Base-by-base conservation (phyloP, 176 grass and related monocot species). In the Cenchrus fungigraminus region DNA sequence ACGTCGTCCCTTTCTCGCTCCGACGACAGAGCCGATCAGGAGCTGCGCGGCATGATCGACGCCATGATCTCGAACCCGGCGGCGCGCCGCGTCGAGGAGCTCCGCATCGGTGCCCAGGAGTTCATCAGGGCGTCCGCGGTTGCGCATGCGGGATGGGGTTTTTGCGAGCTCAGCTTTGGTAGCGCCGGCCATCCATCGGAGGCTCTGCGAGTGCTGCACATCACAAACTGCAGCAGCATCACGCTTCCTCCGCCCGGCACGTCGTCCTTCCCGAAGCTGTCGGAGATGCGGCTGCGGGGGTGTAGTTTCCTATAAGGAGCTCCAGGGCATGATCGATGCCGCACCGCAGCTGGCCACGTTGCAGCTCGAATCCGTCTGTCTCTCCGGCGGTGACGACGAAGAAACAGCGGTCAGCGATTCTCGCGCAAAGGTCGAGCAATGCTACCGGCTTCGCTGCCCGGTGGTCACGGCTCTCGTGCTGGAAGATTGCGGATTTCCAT, bases 261-360 rank as follows among this genome's bases (percentile, higher is more conserved):
- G 44, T 45, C 34, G 8, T 10, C 1, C 47, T 12, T 50, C 47
- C 47, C 47, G 10, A 8, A 8, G 10, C 16, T 73, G 68, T 17
- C 45, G 9, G 44, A 12, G 42, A 15, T 83, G 43, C 43, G 34
- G 68, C 68, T 83, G 25, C 43, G 19, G 12, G 12, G 11, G 25
- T 63, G 68, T 25, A 3, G 44, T 83, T 15, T 46, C 13, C 3
- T 43, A 37, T 3, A 6, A 4, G 22, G 32, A 29, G 12, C 43
- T 73, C 19, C 43, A 49, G 69, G 7, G 5, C 42, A 16, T 82
- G 13, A 28, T 73, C 40, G 42, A 82, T 22, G 45, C 43, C 43
- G 68, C 80, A 8, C 81, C 81, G 25, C 42, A 12, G 9, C 81
- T 83, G 43, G 6, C 81, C 56, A 17, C 57, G 5, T 10, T 73